Evolutionary conservation across 169 alveolate genomes (phyloP).

Genomic region (Plasmodium vivax): DNA sequence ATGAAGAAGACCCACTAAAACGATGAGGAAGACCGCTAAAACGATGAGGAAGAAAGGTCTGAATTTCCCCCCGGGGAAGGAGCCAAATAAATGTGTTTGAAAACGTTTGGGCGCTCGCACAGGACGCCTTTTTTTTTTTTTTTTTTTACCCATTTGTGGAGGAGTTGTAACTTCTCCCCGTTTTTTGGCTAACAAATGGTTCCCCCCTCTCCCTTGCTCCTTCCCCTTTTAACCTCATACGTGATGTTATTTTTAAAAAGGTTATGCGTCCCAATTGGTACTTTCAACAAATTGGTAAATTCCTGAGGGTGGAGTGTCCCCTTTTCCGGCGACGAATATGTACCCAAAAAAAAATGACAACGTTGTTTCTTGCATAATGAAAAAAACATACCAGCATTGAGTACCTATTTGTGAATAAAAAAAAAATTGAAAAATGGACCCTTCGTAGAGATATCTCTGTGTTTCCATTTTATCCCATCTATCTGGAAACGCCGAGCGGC

Average conservation of each 20-base stretch:
- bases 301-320: background rate
- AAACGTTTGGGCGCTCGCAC: background rate
- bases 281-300: background rate
- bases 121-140: background rate
- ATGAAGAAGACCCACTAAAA: background rate
- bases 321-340: background rate
- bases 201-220: background rate
- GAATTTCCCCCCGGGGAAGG: background rate
- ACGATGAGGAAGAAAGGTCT: background rate
- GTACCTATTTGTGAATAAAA: background rate
- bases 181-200: background rate
- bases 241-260: background rate
- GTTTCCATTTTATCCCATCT: background rate
- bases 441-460: background rate
- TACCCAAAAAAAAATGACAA: background rate
- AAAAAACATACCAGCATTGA: background rate
- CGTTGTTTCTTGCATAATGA: background rate
- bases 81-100: background rate
- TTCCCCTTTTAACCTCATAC: background rate
- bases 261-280: background rate
- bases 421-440: background rate
- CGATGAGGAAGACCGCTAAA: background rate
- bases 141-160: background rate
- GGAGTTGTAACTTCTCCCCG: background rate
- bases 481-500: background rate